Evolutionary conservation across 371 early-diverging fungal species (phyloP), one percentile per base, ranked within the genome.

Genomic region (Blakeslea trispora): DNA sequence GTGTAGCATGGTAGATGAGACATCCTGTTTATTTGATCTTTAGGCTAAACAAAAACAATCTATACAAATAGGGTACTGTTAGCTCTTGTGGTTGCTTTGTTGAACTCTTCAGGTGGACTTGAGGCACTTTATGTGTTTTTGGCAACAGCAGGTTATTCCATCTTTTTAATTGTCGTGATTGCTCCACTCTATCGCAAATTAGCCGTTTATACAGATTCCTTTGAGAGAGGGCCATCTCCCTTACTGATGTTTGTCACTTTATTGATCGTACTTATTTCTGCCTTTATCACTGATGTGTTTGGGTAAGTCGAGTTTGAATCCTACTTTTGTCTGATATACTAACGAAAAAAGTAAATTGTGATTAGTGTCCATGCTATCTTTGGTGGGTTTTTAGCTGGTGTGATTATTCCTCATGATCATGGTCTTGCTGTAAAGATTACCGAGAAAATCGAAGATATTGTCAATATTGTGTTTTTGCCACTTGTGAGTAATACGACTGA

Each of bases 371-470:
- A 95, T 67, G 81, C 92, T 31, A 95, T 96, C 53, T 96, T 97
- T 78, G 98, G 98, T 18, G 92, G 87, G 3, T 95, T 95, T 66
- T 53, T 96, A 6, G 83, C 86, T 14, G 97, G 97, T 5, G 75
- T 92, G 28, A 88, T 93, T 35, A 79, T 91, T 13, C 97, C 98
- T 1, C 95, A 93, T 69, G 89, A 92, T 45, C 79, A 86, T 50
- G 94, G 95, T 19, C 88, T 97, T 61, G 88, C 95, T 5, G 75
- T 90, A 48, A 86, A 86, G 45, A 81, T 97, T 17, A 89, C 93
- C 5, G 94, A 95, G 59, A 89, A 93, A 72, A 89, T 95, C 41
- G 97, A 97, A 66, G 98, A 97, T 70, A 67, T 95, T 1, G 81
- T 95, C 23, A 84, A 81, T 50, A 88, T 95, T 45, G 64, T 97